Base-by-base conservation (phyloP, 805 yeast genomes). In the Helenozyma rhizophorensis region DNA sequence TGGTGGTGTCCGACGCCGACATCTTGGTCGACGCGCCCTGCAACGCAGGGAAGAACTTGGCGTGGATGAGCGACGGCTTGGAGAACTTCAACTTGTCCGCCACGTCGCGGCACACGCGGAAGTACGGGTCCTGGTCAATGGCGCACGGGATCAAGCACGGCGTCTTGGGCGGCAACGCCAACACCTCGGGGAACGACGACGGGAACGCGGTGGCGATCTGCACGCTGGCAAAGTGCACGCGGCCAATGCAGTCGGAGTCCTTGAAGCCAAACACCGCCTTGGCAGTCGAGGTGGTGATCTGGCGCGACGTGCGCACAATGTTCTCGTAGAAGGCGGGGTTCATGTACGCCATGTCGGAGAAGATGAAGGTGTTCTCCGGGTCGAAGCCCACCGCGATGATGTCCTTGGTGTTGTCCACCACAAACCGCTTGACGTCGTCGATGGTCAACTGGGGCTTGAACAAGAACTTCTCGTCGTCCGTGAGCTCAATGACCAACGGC, bases 91-190 rank as follows among this genome's bases (percentile, higher is more conserved):
- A 74, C 62, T 90, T 93, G 53, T 80, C 88, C 9, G 98, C 97
- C 45, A 93, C 98, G 58, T 93, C 98, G 65, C 98, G 76, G 62
- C 96, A 86, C 14, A 93, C 94, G 63, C 98, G 76, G 70, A 93
- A 93, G 62, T 93, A 93, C 19, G 98, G 97, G 61, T 93, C 98
- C 70, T 90, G 98, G 59, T 93, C 98, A 57, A 93, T 93, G 29
- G 98, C 98, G 72, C 98, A 93, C 24, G 98, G 98, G 60, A 93
- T 93, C 60, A 93, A 70, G 62, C 96, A 87, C 42, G 96, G 97
- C 0, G 97, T 87, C 67, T 89, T 93, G 30, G 80, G 69, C 28
- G 94, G 86, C 51, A 81, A 64, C 6, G 86, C 96, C 48, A 93
- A 74, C 15, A 93, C 83, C 43, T 82, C 95, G 2, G 97, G 98